Percentiles rank a stretch among this genome's conserved stretches.
Evolutionary conservation across 2,329 filamentous ascomycete genomes (phyloP).

Genomic region (Sarocladium kiliense): DNA sequence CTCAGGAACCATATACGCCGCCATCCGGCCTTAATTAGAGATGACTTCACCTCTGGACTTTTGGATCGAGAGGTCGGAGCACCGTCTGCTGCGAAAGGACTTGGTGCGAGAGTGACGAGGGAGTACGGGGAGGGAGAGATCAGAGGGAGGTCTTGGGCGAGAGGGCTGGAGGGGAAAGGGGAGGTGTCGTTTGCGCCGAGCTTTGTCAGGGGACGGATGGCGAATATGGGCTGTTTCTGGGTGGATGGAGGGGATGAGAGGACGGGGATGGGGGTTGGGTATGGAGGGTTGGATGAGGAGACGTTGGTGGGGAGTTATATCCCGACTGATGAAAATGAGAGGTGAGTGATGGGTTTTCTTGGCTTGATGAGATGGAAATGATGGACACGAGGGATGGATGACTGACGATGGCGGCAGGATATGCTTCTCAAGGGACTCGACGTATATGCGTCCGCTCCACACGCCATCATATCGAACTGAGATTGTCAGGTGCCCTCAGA

Average conservation of each 20-base stretch:
- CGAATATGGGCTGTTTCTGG: slow-evolving; percentile 34
- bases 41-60: slow-evolving; percentile 25
- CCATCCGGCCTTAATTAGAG: slow-evolving; percentile 23
- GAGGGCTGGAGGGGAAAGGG: slow-evolving; percentile 34
- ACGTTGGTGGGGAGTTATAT: slow-evolving; percentile 36
- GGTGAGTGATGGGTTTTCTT: too few species aligned
- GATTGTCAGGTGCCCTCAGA: slow-evolving; percentile 30
- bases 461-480: slow-evolving; percentile 17
- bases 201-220: slow-evolving; percentile 21
- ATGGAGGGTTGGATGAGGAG: slow-evolving; percentile 35
- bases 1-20: slow-evolving; percentile 34
- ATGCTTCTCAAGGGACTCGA: slow-evolving; percentile 10
- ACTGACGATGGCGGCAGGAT: slow-evolving; percentile 13
- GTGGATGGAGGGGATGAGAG: slow-evolving; percentile 30
- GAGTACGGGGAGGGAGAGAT: slow-evolving; percentile 18
- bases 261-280: slow-evolving; percentile 36
- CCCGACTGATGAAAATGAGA: slow-evolving; percentile 35
- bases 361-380: too few species aligned
- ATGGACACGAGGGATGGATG: too few species aligned
- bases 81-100: neutral
- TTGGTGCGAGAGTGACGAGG: slow-evolving; percentile 14
- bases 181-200: slow-evolving; percentile 28
- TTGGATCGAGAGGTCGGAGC: slow-evolving; percentile 22
- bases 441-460: slow-evolving; percentile 1
- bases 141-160: slow-evolving; percentile 31